Evolutionary conservation across 805 yeast genomes (phyloP).

Genomic region (Candida peoriensis): DNA sequence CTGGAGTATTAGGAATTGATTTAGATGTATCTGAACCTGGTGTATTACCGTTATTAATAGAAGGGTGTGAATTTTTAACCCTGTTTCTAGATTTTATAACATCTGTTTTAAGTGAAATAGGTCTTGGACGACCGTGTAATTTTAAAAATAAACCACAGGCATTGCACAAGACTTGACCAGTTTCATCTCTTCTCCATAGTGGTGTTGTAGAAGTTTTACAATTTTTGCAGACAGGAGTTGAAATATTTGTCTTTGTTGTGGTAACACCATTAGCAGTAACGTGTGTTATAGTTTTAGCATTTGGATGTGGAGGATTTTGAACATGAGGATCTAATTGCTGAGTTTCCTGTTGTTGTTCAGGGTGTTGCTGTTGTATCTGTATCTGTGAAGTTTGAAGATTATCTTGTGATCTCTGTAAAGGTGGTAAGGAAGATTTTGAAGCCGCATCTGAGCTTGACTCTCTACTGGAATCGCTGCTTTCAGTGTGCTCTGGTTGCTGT

Average conservation of each 20-base stretch:
- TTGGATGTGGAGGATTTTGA: constrained; percentile 34
- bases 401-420: too few species aligned
- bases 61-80: constrained; percentile 44
- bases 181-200: constrained; percentile 90
- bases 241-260: constrained; percentile 57
- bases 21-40: constrained; percentile 9
- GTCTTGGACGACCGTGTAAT: constrained; percentile 89
- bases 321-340: not conserved
- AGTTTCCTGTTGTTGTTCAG: not conserved
- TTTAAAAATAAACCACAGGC: constrained; percentile 91
- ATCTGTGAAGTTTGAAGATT: not conserved
- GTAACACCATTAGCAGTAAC: constrained; percentile 56
- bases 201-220: constrained; percentile 94
- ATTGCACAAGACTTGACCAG: constrained; percentile 85
- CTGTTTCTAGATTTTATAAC: constrained; percentile 89
- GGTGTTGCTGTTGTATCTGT: not conserved
- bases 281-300: constrained; percentile 53
- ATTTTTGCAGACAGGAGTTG: constrained; percentile 76
- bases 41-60: constrained; percentile 3
- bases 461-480: too few species aligned
- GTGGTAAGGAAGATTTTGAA: too few species aligned
- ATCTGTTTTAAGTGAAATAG: constrained; percentile 86
- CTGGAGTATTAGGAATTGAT: constrained; percentile 18
- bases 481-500: too few species aligned
- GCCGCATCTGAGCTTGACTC: too few species aligned